Conservation (phyloP, 345 rosid genomes). For the Arabidopsis arenosa region DNA sequence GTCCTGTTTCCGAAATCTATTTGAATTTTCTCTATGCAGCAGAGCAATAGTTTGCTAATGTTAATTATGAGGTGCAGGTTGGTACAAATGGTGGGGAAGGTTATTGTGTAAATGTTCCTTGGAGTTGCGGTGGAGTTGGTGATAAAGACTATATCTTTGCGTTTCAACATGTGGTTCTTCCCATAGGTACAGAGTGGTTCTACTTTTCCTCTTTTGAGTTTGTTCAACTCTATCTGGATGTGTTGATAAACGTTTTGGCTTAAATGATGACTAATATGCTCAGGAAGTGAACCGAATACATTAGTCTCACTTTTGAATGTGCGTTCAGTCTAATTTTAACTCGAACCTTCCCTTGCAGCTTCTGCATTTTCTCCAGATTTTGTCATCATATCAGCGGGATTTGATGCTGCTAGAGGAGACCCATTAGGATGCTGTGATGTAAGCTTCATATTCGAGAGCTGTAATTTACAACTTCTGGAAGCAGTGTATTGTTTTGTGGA, state of each 20-base stretch:
- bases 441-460: slow-evolving; percentile 42
- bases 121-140: slow-evolving; percentile 95
- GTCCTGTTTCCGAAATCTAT: neutral
- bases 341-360: slow-evolving; percentile 59
- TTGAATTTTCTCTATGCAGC: neutral
- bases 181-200: slow-evolving; percentile 64
- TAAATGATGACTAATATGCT: slow-evolving; percentile 17
- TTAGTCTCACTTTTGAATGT: neutral
- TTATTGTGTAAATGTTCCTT: slow-evolving; percentile 92
- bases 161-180: slow-evolving; percentile 85
- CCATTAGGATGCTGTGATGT: slow-evolving; percentile 98
- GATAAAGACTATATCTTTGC: slow-evolving; percentile 95
- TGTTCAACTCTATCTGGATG: slow-evolving; percentile 14
- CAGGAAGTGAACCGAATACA: slow-evolving; percentile 15
- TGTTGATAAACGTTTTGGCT: slow-evolving; percentile 15
- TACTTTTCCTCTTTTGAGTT: slow-evolving; percentile 15
- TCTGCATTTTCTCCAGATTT: slow-evolving; percentile 89
- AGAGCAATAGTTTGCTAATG: slow-evolving; percentile 28
- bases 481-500: neutral
- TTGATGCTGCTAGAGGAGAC: slow-evolving; percentile 99
- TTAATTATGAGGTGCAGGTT: slow-evolving; percentile 55
- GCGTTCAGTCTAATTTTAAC: slow-evolving; percentile 17
- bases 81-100: slow-evolving; percentile 93
- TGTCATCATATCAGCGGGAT: slow-evolving; percentile 94
- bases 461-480: slow-evolving; percentile 12